Conservation (phyloP, 805 yeast species). For the Myxozyma geophila region DNA sequence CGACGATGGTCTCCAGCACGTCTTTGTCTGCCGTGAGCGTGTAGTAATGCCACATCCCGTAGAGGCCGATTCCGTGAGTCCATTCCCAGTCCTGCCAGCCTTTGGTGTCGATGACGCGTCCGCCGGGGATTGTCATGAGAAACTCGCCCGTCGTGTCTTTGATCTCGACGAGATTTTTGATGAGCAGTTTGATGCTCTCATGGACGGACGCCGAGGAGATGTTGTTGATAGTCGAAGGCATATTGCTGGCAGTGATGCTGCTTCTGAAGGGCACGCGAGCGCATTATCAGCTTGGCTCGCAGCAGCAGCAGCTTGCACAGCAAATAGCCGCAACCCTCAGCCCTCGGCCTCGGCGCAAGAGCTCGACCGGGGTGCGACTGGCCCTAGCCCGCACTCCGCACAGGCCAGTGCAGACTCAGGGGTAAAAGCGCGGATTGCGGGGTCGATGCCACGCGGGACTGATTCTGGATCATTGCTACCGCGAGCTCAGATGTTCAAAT, state of each 20-base stretch:
- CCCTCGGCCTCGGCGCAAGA: neutral
- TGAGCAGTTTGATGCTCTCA: constrained; percentile 64
- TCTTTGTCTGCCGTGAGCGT: constrained; percentile 41
- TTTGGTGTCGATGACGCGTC: constrained; percentile 47
- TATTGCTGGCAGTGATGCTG: neutral
- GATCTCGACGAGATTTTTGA: constrained; percentile 51
- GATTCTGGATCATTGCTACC: neutral
- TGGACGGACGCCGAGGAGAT: constrained; percentile 66
- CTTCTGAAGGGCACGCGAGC: no score
- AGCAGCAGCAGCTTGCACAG: neutral
- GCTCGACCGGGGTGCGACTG: neutral
- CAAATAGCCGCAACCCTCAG: neutral
- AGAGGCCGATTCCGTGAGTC: constrained; percentile 49
- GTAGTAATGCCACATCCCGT: constrained; percentile 49
- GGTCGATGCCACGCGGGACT: neutral
- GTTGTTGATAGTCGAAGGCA: constrained; percentile 12
- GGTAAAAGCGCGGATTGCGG: neutral
- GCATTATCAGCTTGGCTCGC: neutral
- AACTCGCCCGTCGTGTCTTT: constrained; percentile 45
- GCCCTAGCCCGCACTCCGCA: neutral
- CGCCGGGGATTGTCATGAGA: constrained; percentile 43
- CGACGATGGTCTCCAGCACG: constrained; percentile 40
- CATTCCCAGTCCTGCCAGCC: constrained; percentile 53
- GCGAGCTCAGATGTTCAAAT: neutral
- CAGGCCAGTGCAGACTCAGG: neutral